phyloP scores from a whole-genome alignment of 208 protist genomes.

The Acanthamoeba polyphaga region DNA sequence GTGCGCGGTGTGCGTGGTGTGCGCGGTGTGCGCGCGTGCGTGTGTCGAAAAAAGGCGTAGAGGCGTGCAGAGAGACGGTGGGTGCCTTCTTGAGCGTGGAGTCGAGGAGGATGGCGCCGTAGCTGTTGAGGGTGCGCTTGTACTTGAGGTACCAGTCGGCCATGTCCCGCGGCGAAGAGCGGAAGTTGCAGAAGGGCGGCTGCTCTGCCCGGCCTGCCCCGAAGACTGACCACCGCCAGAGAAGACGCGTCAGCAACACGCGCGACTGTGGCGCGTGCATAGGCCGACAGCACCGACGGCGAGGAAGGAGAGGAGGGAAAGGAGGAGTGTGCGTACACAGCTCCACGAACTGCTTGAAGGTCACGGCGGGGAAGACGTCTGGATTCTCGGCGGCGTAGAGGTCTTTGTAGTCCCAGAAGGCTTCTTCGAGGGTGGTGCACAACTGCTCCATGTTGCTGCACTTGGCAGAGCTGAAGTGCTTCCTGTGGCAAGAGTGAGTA shows the following conservation, averaged over 20 bases:
- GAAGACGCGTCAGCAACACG: no score
- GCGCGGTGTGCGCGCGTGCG: not conserved
- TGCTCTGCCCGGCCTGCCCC: slow-evolving; percentile 4
- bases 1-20: not conserved
- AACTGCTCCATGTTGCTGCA: slow-evolving; percentile 53
- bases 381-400: slow-evolving; percentile 62
- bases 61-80: not conserved
- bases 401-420: slow-evolving; percentile 73
- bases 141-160: slow-evolving; percentile 55
- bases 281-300: not conserved
- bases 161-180: slow-evolving; percentile 31
- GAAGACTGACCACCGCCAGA: not conserved
- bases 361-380: slow-evolving; percentile 21
- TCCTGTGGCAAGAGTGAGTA: not conserved
- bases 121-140: slow-evolving; percentile 51
- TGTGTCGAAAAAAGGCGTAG: no score
- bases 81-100: slow-evolving; percentile 41
- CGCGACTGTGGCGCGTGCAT: not conserved
- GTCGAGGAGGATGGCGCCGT: slow-evolving; percentile 41
- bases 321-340: not conserved
- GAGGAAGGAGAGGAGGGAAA: not conserved
- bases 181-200: slow-evolving; percentile 42
- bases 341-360: slow-evolving; percentile 48
- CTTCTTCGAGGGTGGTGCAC: slow-evolving; percentile 58
- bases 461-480: slow-evolving; percentile 25